phyloP scores from a whole-genome alignment of 2,329 filamentous ascomycete species.

The Blastomyces silverae region DNA sequence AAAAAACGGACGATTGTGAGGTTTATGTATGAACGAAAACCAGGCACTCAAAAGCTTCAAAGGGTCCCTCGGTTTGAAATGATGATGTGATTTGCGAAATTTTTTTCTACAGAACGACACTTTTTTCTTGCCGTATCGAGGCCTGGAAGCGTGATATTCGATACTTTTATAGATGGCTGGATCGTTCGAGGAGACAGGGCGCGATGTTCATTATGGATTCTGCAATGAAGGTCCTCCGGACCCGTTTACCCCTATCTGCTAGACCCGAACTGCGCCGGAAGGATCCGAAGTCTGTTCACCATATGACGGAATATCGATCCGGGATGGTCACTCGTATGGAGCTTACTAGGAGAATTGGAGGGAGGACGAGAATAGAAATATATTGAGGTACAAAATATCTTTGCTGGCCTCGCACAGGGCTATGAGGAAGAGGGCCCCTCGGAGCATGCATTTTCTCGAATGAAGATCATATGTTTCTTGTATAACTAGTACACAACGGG shows the following conservation, averaged over 20 bases:
- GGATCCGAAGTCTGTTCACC: not conserved
- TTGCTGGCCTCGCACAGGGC: not conserved
- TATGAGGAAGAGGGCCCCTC: not conserved
- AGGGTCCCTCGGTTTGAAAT: not conserved
- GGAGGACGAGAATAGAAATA: not conserved
- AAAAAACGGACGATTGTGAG: conserved; percentile 5
- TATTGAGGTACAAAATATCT: not conserved
- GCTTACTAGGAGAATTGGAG: not conserved
- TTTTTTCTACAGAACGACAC: not conserved
- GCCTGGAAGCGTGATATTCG: not conserved
- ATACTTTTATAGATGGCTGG: not conserved
- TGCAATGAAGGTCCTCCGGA: not conserved
- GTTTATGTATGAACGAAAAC: not conserved
- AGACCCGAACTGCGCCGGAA: not conserved
- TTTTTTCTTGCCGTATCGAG: not conserved
- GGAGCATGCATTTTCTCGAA: not conserved
- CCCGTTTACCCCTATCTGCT: not conserved
- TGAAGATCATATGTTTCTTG: not conserved
- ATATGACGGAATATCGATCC: not conserved
- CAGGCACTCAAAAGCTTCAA: not conserved
- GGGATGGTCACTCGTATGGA: not conserved
- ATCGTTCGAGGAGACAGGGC: not conserved
- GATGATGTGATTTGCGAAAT: not conserved
- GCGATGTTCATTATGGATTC: not conserved
- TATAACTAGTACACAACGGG: not conserved